Evolutionary conservation across 768 basidiomycete genomes (phyloP).

Genomic region (Leccinum subgranulosum): DNA sequence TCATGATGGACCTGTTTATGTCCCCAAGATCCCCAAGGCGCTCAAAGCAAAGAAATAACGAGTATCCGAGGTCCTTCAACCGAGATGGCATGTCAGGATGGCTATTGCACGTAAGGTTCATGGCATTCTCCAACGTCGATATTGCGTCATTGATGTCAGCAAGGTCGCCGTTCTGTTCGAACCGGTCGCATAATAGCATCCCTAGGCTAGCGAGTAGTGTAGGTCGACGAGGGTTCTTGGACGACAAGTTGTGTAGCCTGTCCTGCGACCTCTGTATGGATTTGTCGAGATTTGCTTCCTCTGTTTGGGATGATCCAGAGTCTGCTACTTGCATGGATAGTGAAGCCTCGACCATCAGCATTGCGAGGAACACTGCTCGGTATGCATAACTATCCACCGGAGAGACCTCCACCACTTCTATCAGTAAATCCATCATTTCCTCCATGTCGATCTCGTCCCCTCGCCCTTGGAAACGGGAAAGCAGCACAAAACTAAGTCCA

Average conservation of each 20-base stretch:
- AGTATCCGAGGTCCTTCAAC: neutral
- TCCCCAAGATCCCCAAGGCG: neutral
- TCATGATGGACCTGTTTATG: neutral
- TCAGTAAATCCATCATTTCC: neutral
- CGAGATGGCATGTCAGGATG: neutral
- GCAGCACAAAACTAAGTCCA: neutral
- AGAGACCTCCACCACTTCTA: neutral
- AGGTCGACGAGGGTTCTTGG: neutral
- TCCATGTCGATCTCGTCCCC: neutral
- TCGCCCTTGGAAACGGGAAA: neutral
- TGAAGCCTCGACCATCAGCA: neutral
- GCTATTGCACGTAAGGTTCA: neutral
- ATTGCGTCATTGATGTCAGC: neutral
- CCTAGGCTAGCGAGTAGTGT: neutral
- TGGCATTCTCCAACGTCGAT: neutral
- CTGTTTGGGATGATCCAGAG: neutral
- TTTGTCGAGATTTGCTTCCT: neutral
- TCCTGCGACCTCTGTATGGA: neutral
- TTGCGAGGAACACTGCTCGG: neutral
- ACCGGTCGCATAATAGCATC: neutral
- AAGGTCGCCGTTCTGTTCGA: neutral
- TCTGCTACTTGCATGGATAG: neutral
- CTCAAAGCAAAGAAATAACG: neutral
- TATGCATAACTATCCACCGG: neutral
- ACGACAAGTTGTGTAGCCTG: neutral